Evolutionary conservation across 495 filamentous ascomycete species (phyloP), one percentile per base, ranked within the genome.

Genomic region (Evernia prunastri): DNA sequence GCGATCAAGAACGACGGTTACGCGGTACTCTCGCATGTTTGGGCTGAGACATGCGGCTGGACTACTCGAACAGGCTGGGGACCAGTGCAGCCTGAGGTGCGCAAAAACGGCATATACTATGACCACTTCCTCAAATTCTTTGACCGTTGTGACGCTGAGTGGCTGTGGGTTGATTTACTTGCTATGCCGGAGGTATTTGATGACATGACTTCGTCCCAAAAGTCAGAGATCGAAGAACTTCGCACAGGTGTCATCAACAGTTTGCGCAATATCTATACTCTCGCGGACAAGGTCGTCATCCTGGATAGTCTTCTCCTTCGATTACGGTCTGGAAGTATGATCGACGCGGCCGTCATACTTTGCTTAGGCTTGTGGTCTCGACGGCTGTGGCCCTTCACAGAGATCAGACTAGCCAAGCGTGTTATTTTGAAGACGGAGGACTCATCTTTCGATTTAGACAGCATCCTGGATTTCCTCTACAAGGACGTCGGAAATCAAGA

Each of bases 151-250:
- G 63, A 64, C 10, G 31, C 54, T 8, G 63, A 64, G 42, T 64
- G 63, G 63, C 63, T 64, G 36, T 64, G 63, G 63, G 29, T 64
- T 42, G 63, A 64, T 64, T 25, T 40, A n/a, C 31, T 64, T 17
- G 63, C 63, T 23, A 59, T 64, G 63, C 63, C 63, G 35, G 63
- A 64, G 47, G 54, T 64, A 3, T 64, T 53, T 42, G 63, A 64
- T 49, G 63, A 64, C 29, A 58, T 64, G 63, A n/a, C 33, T 23
- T 35, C 63, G 43, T 31, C 56, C n/a, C 49, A 58, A 15, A 58
- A 59, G 47, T 53, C 23, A 6, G 23, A 64, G 23, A 64, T 54
- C 6, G 54, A 64, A 51, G 8, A 9, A 25, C 29, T 64, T 29
- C 63, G 63, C 29, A 64, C 37, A 18, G 54, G 25, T 11, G 37